Evolutionary conservation across 2,329 filamentous ascomycete genomes (phyloP).

Genomic region (Xylaria sp.): DNA sequence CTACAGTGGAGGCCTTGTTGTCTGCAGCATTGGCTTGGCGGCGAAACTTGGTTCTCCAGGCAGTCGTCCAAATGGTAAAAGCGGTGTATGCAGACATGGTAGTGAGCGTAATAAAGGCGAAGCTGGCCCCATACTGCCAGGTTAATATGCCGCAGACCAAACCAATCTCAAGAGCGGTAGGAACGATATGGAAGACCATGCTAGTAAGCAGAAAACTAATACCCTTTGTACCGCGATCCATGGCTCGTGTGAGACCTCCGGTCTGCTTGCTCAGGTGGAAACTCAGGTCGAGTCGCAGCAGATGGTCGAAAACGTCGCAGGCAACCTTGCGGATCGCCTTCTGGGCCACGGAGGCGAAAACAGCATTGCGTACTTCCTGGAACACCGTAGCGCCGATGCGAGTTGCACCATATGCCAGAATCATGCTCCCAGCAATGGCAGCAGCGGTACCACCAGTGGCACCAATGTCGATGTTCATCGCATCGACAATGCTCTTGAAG

Average conservation of each 20-base stretch:
- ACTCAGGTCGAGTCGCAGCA: conserved; percentile 81
- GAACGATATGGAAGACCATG: conserved; percentile 97
- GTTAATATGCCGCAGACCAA: conserved; percentile 96
- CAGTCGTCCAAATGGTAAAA: conserved; percentile 95
- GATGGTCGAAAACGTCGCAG: conserved; percentile 84
- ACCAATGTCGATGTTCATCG: conserved; percentile 94
- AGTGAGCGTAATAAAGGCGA: conserved; percentile 80
- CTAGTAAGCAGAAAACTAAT: conserved; percentile 96
- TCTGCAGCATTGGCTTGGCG: conserved; percentile 94
- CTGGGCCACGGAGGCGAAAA: conserved; percentile 94
- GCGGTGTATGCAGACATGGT: conserved; percentile 93
- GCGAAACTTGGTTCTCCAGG: conserved; percentile 95
- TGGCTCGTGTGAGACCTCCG: conserved; percentile 85
- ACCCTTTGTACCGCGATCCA: conserved; percentile 95
- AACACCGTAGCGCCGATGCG: conserved; percentile 85
- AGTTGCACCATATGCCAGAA: conserved; percentile 85
- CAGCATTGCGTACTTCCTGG: conserved; percentile 89
- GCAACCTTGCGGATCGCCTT: conserved; percentile 92
- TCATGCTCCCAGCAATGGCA: conserved; percentile 85
- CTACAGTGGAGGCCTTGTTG: conserved; percentile 90
- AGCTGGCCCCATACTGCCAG: conserved; percentile 88
- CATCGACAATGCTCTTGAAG: conserved; percentile 96
- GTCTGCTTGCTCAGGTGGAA: conserved; percentile 95
- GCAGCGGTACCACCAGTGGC: conserved; percentile 81
- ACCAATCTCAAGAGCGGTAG: conserved; percentile 86